These are phyloP conservation scores for Tricholoma terreum DNA, from an alignment of 768 basidiomycete genomes.

Conservation along the genomic window DNA sequence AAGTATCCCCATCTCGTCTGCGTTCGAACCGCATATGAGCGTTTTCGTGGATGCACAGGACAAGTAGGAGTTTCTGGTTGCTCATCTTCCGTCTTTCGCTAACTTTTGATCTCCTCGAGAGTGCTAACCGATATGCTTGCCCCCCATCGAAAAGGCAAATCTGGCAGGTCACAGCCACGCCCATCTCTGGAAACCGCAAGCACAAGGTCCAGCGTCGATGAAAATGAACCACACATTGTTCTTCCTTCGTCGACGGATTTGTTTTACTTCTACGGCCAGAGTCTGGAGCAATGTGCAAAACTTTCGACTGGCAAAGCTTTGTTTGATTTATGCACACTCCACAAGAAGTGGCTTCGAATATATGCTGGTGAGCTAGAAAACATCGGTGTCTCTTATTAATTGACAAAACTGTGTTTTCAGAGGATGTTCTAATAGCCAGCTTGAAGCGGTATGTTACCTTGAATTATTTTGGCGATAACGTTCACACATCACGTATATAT, in stretches of 20 bases:
- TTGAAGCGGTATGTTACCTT: constrained; percentile 58
- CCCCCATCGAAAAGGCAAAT: constrained; percentile 59
- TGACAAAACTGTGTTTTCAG: constrained; percentile 35
- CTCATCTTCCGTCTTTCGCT: background rate
- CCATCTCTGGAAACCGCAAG: constrained; percentile 62
- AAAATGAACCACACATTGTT: constrained; percentile 56
- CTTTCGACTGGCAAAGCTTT: constrained; percentile 82
- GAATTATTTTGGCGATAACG: background rate
- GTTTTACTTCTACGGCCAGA: constrained; percentile 97
- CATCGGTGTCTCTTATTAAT: background rate
- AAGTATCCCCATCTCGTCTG: constrained; percentile 76
- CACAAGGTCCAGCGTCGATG: constrained; percentile 38
- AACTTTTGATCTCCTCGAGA: constrained; percentile 36
- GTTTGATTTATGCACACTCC: constrained; percentile 75
- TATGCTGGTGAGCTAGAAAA: constrained; percentile 69
- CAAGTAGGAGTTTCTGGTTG: constrained; percentile 49
- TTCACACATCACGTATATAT: background rate
- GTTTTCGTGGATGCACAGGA: constrained; percentile 97
- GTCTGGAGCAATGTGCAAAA: constrained; percentile 90
- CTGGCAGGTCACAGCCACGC: constrained; percentile 45
- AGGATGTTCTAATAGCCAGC: constrained; percentile 79
- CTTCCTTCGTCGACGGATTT: constrained; percentile 93
- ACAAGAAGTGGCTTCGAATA: constrained; percentile 91
- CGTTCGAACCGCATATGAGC: constrained; percentile 89
- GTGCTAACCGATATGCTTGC: constrained; percentile 89